phyloP scores from a whole-genome alignment of 441 rosid genomes.

The Populus hybrid region DNA sequence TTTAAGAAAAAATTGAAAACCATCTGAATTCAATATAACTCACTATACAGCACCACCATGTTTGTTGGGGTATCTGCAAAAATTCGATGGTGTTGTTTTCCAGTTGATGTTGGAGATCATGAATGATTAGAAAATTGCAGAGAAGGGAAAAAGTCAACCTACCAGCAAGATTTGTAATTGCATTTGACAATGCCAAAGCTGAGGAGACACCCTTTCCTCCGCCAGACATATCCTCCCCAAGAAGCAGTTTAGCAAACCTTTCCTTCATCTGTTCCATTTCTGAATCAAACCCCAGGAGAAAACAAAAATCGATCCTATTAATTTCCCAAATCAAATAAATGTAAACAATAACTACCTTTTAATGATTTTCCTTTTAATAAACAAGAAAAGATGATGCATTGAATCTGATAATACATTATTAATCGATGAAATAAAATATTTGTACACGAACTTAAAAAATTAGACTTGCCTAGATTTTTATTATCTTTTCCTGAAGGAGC shows the following conservation, averaged over 20 bases:
- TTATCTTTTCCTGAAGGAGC: slow-evolving; percentile 37
- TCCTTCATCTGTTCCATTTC: slow-evolving; percentile 86
- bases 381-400: not conserved
- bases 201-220: slow-evolving; percentile 98
- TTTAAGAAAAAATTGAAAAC: not conserved
- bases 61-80: not conserved
- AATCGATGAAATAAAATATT: not conserved
- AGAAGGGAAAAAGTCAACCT: not conserved
- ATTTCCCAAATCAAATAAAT: not conserved
- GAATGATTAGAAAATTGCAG: not conserved
- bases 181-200: slow-evolving; percentile 92
- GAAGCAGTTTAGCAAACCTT: slow-evolving; percentile 72
- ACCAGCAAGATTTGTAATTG: slow-evolving; percentile 94
- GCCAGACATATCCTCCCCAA: slow-evolving; percentile 99
- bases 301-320: not conserved
- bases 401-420: not conserved
- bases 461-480: slow-evolving; percentile 38
- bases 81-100: not conserved
- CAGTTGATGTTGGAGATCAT: not conserved
- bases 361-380: not conserved
- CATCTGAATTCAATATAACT: not conserved
- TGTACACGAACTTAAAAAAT: not conserved
- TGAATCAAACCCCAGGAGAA: slow-evolving; percentile 31
- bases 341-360: not conserved
- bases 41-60: not conserved